Evolutionary conservation across 192 early-diverging fungal genomes (phyloP).

Genomic region (Chytriomyces sp.): DNA sequence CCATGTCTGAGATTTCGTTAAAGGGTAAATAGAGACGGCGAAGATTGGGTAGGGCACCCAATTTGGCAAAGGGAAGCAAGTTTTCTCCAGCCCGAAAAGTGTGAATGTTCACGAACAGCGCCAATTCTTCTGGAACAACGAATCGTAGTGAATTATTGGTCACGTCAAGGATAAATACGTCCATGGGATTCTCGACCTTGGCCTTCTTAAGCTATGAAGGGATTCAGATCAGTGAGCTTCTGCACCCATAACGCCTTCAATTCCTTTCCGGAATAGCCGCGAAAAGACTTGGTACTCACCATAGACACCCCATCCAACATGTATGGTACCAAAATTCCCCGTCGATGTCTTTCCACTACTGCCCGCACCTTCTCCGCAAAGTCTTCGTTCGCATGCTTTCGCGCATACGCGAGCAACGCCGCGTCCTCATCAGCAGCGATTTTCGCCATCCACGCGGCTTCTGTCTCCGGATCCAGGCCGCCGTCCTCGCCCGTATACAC

Average conservation of each 20-base stretch:
- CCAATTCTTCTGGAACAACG: conserved; percentile 58
- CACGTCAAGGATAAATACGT: conserved; percentile 52
- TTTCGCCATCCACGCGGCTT: background rate
- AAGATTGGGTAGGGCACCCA: conserved; percentile 47
- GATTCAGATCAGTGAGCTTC: background rate
- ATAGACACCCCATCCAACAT: conserved; percentile 16
- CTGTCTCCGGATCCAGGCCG: background rate
- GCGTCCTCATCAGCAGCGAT: background rate
- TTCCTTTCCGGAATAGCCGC: background rate
- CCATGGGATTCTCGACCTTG: conserved; percentile 47
- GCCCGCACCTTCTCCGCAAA: background rate
- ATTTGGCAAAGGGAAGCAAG: conserved; percentile 46
- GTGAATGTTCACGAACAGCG: conserved; percentile 55
- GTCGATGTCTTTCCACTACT: background rate
- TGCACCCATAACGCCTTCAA: background rate
- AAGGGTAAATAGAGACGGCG: conserved; percentile 46
- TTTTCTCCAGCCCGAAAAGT: conserved; percentile 52
- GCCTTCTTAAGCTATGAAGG: conserved; percentile 51
- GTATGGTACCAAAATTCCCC: background rate
- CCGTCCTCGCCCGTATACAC: background rate
- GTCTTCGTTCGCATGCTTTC: background rate
- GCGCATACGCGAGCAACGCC: background rate
- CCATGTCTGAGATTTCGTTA: conserved; percentile 53
- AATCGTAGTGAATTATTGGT: conserved; percentile 38
- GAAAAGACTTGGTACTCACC: background rate